These are phyloP conservation scores for Geranomyces michiganensis DNA, from an alignment of 192 early-diverging fungal genomes.

Conservation along the genomic window DNA sequence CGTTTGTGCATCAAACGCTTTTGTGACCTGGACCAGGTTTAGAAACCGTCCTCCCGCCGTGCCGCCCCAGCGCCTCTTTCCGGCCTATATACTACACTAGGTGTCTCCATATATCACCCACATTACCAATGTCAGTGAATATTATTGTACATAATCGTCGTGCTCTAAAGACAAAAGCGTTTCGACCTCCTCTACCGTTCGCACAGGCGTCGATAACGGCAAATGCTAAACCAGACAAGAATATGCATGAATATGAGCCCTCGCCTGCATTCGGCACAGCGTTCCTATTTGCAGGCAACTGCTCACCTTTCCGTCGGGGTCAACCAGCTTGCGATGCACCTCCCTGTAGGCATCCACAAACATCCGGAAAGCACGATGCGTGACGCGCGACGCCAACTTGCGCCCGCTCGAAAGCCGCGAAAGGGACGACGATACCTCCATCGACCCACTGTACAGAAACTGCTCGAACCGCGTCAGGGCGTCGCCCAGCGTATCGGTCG, in stretches of 20 bases:
- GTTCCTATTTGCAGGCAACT: background rate
- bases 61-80: too few relatives aligned
- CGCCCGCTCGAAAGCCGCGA: conserved; percentile 36
- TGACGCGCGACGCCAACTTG: conserved; percentile 41
- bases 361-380: conserved; percentile 52
- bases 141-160: conserved; percentile 22
- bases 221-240: conserved; percentile 44
- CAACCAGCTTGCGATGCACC: conserved; percentile 56
- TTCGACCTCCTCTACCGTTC: conserved; percentile 76
- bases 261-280: background rate
- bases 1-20: too few relatives aligned
- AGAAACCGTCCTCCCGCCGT: too few relatives aligned
- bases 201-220: conserved; percentile 55
- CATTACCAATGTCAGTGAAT: too few relatives aligned
- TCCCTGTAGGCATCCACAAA: conserved; percentile 67
- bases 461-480: conserved; percentile 66
- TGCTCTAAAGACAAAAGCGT: conserved; percentile 49
- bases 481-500: conserved; percentile 10
- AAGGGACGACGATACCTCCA: conserved; percentile 61
- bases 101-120: too few relatives aligned
- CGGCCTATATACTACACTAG: too few relatives aligned
- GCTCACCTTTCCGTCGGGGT: conserved; percentile 55
- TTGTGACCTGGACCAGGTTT: too few relatives aligned
- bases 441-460: conserved; percentile 62
- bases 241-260: background rate